Conservation (phyloP, 805 yeast genomes). For the Saccharomycopsis vini region DNA sequence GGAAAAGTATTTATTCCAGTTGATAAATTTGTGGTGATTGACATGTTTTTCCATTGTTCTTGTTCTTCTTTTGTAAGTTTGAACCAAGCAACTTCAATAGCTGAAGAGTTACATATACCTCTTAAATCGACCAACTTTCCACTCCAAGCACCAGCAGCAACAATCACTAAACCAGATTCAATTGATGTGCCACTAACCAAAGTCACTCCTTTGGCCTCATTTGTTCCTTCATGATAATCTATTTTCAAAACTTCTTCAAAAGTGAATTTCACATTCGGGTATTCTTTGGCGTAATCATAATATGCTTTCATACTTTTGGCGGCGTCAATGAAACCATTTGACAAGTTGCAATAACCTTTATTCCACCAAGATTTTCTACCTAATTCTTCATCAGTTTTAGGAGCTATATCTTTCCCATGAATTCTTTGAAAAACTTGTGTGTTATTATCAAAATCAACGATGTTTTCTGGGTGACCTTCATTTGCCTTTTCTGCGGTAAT, state of each 20-base stretch:
- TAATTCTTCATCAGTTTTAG: not conserved
- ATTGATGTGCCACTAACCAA: not conserved
- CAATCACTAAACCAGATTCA: conserved; percentile 3
- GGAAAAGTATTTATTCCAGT: not conserved
- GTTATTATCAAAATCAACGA: not conserved
- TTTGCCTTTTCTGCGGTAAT: not conserved
- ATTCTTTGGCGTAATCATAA: not conserved
- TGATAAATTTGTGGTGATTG: not conserved
- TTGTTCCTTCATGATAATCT: not conserved
- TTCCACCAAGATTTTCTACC: not conserved
- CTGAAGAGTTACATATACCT: conserved; percentile 20
- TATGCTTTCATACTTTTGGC: not conserved
- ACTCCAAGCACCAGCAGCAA: conserved; percentile 14
- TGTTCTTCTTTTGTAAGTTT: conserved; percentile 1
- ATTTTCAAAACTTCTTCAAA: not conserved
- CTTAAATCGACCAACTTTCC: conserved; percentile 1
- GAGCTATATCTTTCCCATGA: not conserved
- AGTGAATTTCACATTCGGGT: not conserved
- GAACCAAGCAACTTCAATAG: conserved; percentile 16
- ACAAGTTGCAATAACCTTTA: not conserved
- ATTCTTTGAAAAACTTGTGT: not conserved
- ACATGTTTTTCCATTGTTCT: not conserved
- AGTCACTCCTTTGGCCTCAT: not conserved
- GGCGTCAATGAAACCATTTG: not conserved
- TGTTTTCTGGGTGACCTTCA: not conserved